phyloP scores from a whole-genome alignment of 345 rosid species.

The Geranium rotundifolium region DNA sequence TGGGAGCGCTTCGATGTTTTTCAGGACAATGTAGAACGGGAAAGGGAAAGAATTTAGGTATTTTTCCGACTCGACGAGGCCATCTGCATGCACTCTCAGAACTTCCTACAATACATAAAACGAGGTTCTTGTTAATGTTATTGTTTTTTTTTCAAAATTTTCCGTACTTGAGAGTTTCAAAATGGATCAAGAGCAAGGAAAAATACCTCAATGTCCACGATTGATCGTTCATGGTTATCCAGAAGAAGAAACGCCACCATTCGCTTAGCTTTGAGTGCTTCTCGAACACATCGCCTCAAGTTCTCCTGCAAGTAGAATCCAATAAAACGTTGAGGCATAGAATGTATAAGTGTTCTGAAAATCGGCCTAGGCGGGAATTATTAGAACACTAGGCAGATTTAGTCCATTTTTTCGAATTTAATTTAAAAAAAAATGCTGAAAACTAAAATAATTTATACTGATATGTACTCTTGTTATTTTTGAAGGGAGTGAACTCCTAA shows the following conservation, averaged over 20 bases:
- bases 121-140: neutral
- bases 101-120: constrained; percentile 30
- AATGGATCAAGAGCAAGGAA: neutral
- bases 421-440: no score
- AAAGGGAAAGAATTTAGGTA: constrained; percentile 90
- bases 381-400: no score
- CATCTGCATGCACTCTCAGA: constrained; percentile 23
- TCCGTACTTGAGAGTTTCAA: no score
- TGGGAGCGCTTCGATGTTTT: constrained; percentile 73
- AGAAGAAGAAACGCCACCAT: constrained; percentile 88
- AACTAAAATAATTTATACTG: no score
- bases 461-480: no score
- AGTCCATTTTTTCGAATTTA: no score
- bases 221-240: constrained; percentile 59
- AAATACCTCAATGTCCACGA: constrained; percentile 52
- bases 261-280: constrained; percentile 58
- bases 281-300: constrained; percentile 61
- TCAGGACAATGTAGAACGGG: constrained; percentile 72
- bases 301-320: constrained; percentile 29
- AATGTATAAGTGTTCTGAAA: no score
- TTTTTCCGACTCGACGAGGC: constrained; percentile 32
- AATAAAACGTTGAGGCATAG: no score
- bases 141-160: neutral
- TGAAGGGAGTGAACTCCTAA: no score
- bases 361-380: no score